phyloP scores from a whole-genome alignment of 352 stramenopile species.

The Phytophthora podocarpi region DNA sequence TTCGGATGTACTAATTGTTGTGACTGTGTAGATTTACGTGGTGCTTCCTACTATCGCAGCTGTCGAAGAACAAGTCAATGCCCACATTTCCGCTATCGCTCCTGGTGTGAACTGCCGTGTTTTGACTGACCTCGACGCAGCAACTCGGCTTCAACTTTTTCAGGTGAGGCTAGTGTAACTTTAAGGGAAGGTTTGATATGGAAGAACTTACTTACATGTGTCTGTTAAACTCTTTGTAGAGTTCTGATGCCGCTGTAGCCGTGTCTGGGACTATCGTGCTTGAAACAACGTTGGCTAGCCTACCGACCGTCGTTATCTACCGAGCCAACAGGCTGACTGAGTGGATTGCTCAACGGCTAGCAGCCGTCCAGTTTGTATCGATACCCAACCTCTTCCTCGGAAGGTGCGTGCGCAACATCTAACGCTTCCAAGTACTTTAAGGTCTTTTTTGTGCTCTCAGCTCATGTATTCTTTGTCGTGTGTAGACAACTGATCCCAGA shows the following conservation, averaged over 20 bases:
- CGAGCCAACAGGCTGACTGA: constrained; percentile 70
- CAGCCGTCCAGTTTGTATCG: constrained; percentile 75
- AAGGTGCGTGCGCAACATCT: constrained; percentile 37
- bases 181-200: not conserved
- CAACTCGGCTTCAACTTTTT: constrained; percentile 33
- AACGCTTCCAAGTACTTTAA: no score
- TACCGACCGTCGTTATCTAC: constrained; percentile 77
- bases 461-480: not conserved
- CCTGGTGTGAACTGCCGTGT: constrained; percentile 14
- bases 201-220: not conserved
- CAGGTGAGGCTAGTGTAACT: constrained; percentile 23
- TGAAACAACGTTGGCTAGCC: constrained; percentile 54
- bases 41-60: constrained; percentile 64
- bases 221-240: constrained; percentile 38
- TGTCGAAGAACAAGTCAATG: constrained; percentile 34
- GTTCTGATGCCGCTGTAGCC: constrained; percentile 54
- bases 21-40: constrained; percentile 45
- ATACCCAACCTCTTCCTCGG: constrained; percentile 73
- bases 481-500: constrained; percentile 60
- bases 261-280: constrained; percentile 78
- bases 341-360: constrained; percentile 50
- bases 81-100: constrained; percentile 7
- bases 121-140: constrained; percentile 29
- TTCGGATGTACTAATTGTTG: no score
- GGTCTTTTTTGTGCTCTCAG: no score